phyloP scores from a whole-genome alignment of 192 early-diverging fungal species.

The Coemansia sp. region DNA sequence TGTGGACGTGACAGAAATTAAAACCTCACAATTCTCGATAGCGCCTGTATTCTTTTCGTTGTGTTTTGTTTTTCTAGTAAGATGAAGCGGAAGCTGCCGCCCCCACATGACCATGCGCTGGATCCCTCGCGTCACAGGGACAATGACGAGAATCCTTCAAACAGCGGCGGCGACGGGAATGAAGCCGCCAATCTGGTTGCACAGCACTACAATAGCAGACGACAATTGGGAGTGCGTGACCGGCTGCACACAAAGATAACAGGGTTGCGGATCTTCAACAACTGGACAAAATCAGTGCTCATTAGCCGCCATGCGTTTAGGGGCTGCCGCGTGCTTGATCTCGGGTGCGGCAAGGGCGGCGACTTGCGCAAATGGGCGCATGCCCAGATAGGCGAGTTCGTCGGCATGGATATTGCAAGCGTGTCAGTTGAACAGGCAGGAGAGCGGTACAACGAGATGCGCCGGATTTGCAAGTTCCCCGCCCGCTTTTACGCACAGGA shows the following conservation, averaged over 20 bases:
- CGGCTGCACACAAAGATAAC: constrained; percentile 84
- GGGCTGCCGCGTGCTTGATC: constrained; percentile 72
- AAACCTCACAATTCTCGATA: too few species aligned
- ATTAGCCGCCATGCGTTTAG: constrained; percentile 66
- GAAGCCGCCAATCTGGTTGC: constrained; percentile 59
- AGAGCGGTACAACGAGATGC: constrained; percentile 62
- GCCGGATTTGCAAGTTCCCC: constrained; percentile 57
- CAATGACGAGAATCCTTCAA: background rate
- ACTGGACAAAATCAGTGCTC: constrained; percentile 93
- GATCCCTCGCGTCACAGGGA: too few species aligned
- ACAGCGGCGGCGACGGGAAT: background rate
- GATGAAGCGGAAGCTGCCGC: background rate
- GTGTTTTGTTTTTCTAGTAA: background rate
- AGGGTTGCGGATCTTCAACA: constrained; percentile 88
- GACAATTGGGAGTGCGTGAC: constrained; percentile 69
- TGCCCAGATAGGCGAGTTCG: constrained; percentile 68
- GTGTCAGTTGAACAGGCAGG: constrained; percentile 82
- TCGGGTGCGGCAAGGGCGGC: constrained; percentile 95
- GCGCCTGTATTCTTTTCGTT: too few species aligned
- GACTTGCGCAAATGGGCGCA: constrained; percentile 79
- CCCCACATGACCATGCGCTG: background rate
- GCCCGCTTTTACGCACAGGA: constrained; percentile 84
- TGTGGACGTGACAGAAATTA: too few species aligned
- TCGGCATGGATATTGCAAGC: constrained; percentile 87
- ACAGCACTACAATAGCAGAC: constrained; percentile 81